phyloP scores from a whole-genome alignment of 2,329 filamentous ascomycete species.

The Cladosporium cucumerinum region DNA sequence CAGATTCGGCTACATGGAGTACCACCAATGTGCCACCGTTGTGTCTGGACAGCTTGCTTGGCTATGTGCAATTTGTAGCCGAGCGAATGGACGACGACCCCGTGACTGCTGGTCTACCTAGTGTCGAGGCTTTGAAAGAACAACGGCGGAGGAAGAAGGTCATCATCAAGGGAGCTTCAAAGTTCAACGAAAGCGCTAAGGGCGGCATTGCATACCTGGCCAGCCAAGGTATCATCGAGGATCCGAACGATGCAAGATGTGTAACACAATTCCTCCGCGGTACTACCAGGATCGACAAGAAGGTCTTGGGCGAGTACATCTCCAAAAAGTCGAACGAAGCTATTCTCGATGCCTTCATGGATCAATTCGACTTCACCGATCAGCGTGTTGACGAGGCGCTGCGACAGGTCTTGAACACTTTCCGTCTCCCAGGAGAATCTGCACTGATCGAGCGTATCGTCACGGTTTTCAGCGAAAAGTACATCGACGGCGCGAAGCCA shows the following conservation, averaged over 20 bases:
- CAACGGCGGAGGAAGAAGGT: constrained; percentile 78
- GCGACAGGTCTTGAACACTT: constrained; percentile 80
- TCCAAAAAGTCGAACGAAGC: constrained; percentile 85
- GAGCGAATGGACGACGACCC: constrained; percentile 76
- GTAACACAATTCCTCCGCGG: constrained; percentile 86
- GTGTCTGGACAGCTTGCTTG: constrained; percentile 85
- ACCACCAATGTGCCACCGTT: constrained; percentile 95
- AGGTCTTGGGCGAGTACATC: constrained; percentile 83
- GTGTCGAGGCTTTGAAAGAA: constrained; percentile 61
- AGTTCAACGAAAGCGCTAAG: constrained; percentile 95
- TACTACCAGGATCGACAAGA: constrained; percentile 85
- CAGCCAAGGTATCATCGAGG: constrained; percentile 78
- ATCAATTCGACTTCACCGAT: constrained; percentile 80
- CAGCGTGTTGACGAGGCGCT: constrained; percentile 89
- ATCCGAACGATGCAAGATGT: constrained; percentile 68
- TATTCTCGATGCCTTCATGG: constrained; percentile 80
- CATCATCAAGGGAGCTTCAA: constrained; percentile 80
- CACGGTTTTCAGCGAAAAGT: constrained; percentile 80
- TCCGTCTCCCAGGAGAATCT: constrained; percentile 90
- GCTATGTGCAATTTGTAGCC: constrained; percentile 87
- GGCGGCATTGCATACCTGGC: constrained; percentile 81
- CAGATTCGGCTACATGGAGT: constrained; percentile 97
- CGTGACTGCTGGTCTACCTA: constrained; percentile 61
- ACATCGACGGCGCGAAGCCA: constrained; percentile 66
- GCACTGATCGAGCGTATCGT: constrained; percentile 90